Percentiles rank a stretch among this genome's conserved stretches.
These are phyloP conservation scores for Candida coquimbonensis DNA, from an alignment of 805 yeast species.

Conservation along the genomic window DNA sequence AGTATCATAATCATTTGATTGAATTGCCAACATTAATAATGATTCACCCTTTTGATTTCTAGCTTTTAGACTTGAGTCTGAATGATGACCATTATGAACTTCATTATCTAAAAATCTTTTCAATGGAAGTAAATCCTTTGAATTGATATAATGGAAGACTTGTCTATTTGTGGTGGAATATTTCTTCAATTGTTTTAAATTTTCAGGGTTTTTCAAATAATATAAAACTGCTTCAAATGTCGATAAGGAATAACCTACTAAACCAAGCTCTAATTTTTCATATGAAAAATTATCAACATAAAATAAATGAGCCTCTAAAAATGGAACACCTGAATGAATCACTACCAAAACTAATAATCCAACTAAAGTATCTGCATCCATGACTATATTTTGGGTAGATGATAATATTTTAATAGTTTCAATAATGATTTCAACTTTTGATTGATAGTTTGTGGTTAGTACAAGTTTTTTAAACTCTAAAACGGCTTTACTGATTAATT, in stretches of 20 bases:
- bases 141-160: constrained; percentile 47
- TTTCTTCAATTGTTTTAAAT: constrained; percentile 29
- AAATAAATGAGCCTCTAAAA: constrained; percentile 55
- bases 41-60: constrained; percentile 63
- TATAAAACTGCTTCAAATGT: constrained; percentile 77
- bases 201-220: constrained; percentile 42
- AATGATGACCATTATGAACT: constrained; percentile 11
- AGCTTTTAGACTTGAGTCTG: constrained; percentile 26
- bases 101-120: constrained; percentile 24
- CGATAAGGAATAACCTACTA: constrained; percentile 69
- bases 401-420: constrained; percentile 49
- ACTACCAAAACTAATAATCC: constrained; percentile 69
- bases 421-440: constrained; percentile 42
- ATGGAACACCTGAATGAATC: constrained; percentile 48
- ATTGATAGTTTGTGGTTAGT: constrained; percentile 38
- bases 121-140: constrained; percentile 21
- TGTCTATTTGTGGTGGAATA: constrained; percentile 41
- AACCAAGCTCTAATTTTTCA: constrained; percentile 46
- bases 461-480: constrained; percentile 41
- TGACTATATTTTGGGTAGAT: constrained; percentile 24
- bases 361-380: constrained; percentile 79
- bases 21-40: constrained; percentile 54
- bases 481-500: constrained; percentile 44
- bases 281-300: constrained; percentile 59
- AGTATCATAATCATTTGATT: constrained; percentile 35